phyloP scores from a whole-genome alignment of 805 yeast species.

The Saccharomycopsis malanga region DNA sequence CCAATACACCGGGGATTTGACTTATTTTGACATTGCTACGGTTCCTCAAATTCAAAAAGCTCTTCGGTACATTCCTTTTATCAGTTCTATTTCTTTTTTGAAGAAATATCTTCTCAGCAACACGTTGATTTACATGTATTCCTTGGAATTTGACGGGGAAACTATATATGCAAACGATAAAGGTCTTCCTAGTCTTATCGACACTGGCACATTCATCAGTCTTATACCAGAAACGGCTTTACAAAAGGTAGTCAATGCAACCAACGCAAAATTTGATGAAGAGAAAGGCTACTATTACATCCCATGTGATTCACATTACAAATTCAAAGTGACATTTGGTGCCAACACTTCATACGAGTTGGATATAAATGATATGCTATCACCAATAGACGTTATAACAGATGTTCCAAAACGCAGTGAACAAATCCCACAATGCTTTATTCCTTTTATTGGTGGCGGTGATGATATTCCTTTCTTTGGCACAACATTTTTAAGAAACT shows the following conservation, averaged over 20 bases:
- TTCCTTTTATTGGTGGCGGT: background rate
- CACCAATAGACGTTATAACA: no score
- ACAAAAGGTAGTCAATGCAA: background rate
- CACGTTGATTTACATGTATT: background rate
- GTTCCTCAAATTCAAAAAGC: slow-evolving; percentile 1
- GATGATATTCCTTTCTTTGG: slow-evolving; percentile 1
- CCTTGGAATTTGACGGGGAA: background rate
- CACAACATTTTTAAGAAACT: slow-evolving; percentile 2
- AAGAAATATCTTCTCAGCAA: background rate
- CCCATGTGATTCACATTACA: slow-evolving; percentile 1
- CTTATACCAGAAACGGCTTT: background rate
- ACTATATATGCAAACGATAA: background rate
- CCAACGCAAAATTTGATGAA: background rate
- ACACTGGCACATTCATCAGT: slow-evolving; percentile 1
- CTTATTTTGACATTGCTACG: slow-evolving; percentile 43
- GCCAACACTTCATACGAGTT: background rate
- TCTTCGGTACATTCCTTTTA: background rate
- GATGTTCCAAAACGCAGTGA: background rate
- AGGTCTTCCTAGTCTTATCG: background rate
- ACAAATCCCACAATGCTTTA: slow-evolving; percentile 4
- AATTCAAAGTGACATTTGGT: background rate
- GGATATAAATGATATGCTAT: background rate
- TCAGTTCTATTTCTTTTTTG: background rate
- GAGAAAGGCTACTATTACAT: slow-evolving; percentile 3
- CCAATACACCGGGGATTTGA: slow-evolving; percentile 49